Percentiles rank a stretch among this genome's conserved stretches.
Evolutionary conservation across 108 stramenopile species (phyloP).

Genomic region (Fragilaria crotonensis): DNA sequence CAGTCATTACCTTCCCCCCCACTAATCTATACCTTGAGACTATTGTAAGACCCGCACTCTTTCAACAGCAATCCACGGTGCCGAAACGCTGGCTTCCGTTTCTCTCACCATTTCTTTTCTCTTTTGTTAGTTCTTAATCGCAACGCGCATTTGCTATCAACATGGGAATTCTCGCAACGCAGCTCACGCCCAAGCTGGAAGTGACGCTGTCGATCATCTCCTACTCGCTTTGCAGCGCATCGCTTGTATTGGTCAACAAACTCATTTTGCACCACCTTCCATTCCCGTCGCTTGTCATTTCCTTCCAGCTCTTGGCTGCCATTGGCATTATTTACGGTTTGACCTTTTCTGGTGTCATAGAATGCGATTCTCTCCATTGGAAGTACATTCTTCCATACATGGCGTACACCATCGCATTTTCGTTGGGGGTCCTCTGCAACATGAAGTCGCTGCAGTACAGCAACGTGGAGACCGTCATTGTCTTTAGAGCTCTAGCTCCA

Average conservation of each 20-base stretch:
- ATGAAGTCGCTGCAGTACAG: constrained; percentile 70
- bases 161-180: background rate
- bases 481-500: constrained; percentile 82
- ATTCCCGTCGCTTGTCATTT: constrained; percentile 66
- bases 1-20: no score
- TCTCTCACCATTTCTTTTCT: no score
- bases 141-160: no score
- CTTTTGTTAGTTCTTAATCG: no score
- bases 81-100: no score
- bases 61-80: no score
- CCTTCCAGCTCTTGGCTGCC: constrained; percentile 60
- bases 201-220: constrained; percentile 39
- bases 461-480: constrained; percentile 93
- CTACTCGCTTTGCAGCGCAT: constrained; percentile 75
- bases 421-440: constrained; percentile 73
- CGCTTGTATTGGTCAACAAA: constrained; percentile 78
- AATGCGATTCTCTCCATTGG: constrained; percentile 63
- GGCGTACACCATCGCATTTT: constrained; percentile 72
- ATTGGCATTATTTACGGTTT: constrained; percentile 55
- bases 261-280: constrained; percentile 65
- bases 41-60: no score
- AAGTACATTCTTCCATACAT: constrained; percentile 70
- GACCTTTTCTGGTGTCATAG: constrained; percentile 28
- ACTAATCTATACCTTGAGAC: no score
- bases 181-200: constrained; percentile 8